Base-by-base conservation (phyloP, 1,284 basidiomycete genomes). In the Apiotrichum sp. region DNA sequence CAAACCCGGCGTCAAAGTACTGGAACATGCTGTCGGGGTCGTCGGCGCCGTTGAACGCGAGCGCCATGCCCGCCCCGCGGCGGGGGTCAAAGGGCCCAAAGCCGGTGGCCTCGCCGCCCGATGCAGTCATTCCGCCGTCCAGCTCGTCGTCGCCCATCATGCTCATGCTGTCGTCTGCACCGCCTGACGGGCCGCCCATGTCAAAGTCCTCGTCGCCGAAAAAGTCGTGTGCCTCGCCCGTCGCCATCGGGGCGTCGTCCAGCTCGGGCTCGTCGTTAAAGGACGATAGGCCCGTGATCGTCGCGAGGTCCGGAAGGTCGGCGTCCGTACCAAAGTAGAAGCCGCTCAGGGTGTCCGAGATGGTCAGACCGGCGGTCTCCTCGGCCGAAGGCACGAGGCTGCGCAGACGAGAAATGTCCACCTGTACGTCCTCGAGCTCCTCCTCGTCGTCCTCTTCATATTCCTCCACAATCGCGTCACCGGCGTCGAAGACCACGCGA, bases 401-500 rank as follows among this genome's bases (percentile, higher is more conserved):
- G 66, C 86, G 80, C 38, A 93, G 77, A 59, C 82, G 79, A 34
- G 80, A 82, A 32, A 93, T 68, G 70, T 77, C 74, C 5, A 76
- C 62, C 46, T 73, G 56, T 22, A 69, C 64, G 38, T 75, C 71
- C 10, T 75, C 71, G 11, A 82, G 79, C 29, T 84, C 81, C 34
- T 81, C 81, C 39, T 83, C 84, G 22, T 89, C 90, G 22, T 22
- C 22, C 22, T 22, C 22, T 22, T 22, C 22, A 5, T 86, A 87
- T 60, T 86, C 87, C 16, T 61, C 85, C 79, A 79, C 85, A 32
- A 73, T 86, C 0, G 90, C 88, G 70, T 98, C 96, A 55, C 93
- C 88, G 4, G 93, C 93, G 74, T 98, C 95, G 67, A 98, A 98
- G 35, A 98, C 89, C 47, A 98, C 88, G 56, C 92, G 82, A 69